Conservation (phyloP, 805 yeast species). For the Teunomyces lycoperdinae region DNA sequence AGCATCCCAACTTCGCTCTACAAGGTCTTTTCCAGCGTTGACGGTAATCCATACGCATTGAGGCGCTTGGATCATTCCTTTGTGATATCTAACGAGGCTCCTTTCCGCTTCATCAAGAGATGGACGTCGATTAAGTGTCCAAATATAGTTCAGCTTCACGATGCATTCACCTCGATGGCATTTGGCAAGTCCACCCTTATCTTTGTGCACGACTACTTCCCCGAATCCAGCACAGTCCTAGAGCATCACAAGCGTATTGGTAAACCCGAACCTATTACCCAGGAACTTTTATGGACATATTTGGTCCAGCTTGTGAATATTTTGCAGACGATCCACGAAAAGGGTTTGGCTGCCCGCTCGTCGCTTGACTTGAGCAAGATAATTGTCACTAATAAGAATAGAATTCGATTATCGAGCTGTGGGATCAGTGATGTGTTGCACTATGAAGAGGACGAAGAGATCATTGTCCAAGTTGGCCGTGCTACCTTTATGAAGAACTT, state of each 20-base stretch:
- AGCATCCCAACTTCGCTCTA: conserved; percentile 62
- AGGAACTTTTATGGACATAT: conserved; percentile 71
- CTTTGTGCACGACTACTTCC: conserved; percentile 81
- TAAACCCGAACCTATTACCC: conserved; percentile 53
- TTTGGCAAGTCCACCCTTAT: conserved; percentile 69
- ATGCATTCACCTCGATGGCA: conserved; percentile 82
- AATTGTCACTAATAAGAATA: conserved; percentile 65
- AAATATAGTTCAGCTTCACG: conserved; percentile 65
- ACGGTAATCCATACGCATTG: conserved; percentile 76
- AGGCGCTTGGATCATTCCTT: conserved; percentile 60
- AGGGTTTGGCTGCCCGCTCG: conserved; percentile 60
- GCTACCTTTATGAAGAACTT: conserved; percentile 19
- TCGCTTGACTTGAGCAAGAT: conserved; percentile 64
- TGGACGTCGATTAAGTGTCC: conserved; percentile 58
- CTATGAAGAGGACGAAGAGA: conserved; percentile 30
- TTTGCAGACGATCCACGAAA: conserved; percentile 59
- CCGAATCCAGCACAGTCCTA: conserved; percentile 65
- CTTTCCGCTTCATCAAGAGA: conserved; percentile 56
- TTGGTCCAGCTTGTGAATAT: conserved; percentile 74
- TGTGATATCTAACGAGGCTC: conserved; percentile 46
- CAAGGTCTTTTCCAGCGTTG: conserved; percentile 75
- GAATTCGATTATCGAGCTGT: conserved; percentile 68
- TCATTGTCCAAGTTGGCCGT: conserved; percentile 8
- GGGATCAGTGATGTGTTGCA: conserved; percentile 67
- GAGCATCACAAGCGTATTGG: conserved; percentile 58